Evolutionary conservation across 495 filamentous ascomycete species (phyloP).

Genomic region (Glonium stellatum): DNA sequence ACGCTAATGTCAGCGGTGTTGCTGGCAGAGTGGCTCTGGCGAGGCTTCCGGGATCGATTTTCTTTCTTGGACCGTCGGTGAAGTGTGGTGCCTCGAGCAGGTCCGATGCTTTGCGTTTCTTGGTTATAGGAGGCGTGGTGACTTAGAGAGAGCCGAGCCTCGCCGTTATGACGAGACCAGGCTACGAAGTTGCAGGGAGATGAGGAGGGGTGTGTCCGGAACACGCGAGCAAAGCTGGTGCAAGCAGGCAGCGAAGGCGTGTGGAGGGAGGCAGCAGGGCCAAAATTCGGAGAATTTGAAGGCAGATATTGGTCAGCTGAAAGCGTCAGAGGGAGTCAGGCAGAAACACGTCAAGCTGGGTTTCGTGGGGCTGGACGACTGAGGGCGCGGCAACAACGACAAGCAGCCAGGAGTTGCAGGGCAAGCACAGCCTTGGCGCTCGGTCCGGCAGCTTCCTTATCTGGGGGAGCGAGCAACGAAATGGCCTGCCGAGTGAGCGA

Average conservation of each 20-base stretch:
- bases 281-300: background rate
- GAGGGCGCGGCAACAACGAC: too few relatives aligned
- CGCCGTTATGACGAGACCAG: conserved; percentile 36
- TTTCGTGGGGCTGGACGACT: background rate
- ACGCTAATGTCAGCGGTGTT: conserved; percentile 56
- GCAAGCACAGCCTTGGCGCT: too few relatives aligned
- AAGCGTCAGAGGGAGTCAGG: background rate
- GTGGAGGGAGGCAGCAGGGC: background rate
- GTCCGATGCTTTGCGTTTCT: conserved; percentile 77
- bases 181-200: conserved; percentile 13
- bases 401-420: too few relatives aligned
- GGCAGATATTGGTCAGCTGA: conserved; percentile 5
- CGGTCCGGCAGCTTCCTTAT: too few relatives aligned
- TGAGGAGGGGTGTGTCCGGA: background rate
- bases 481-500: too few relatives aligned
- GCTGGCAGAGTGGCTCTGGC: conserved; percentile 40
- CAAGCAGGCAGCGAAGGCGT: background rate
- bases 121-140: conserved; percentile 64
- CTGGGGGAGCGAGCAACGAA: too few relatives aligned
- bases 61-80: conserved; percentile 45
- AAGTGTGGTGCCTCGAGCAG: conserved; percentile 28
- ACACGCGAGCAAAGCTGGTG: background rate
- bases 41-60: conserved; percentile 39
- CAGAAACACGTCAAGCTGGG: background rate
- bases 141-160: conserved; percentile 16